Conservation (phyloP, 2,329 filamentous ascomycete species). For the Massarina eburnea region DNA sequence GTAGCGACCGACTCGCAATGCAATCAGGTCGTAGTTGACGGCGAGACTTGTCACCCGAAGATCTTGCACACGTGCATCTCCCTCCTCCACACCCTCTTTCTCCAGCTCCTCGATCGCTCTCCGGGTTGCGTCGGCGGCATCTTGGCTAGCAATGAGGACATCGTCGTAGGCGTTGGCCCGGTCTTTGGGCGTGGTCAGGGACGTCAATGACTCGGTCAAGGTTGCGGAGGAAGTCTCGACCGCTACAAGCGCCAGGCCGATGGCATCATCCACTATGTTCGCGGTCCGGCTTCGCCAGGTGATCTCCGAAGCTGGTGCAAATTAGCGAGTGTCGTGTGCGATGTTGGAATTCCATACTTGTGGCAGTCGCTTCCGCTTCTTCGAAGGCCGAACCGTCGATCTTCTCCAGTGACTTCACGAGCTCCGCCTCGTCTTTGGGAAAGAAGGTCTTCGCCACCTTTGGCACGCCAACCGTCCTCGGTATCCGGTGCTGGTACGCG, state of each 20-base stretch:
- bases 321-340: neutral
- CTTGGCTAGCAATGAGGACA: constrained; percentile 85
- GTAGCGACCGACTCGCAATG: constrained; percentile 93
- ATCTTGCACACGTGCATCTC: constrained; percentile 86
- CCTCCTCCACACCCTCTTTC: constrained; percentile 78
- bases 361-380: constrained; percentile 53
- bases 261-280: constrained; percentile 87
- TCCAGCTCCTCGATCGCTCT: constrained; percentile 88
- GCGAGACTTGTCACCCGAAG: constrained; percentile 90
- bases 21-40: constrained; percentile 90
- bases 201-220: constrained; percentile 47
- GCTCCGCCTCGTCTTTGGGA: constrained; percentile 61
- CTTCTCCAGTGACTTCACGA: constrained; percentile 69
- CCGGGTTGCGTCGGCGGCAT: constrained; percentile 91
- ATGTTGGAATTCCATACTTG: constrained; percentile 44
- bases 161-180: constrained; percentile 87
- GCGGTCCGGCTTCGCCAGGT: constrained; percentile 85
- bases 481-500: constrained; percentile 86
- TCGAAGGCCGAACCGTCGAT: constrained; percentile 59
- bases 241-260: constrained; percentile 78
- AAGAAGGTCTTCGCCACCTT: constrained; percentile 80
- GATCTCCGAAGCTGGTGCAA: constrained; percentile 58
- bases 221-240: constrained; percentile 60
- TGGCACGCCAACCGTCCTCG: constrained; percentile 79
- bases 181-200: constrained; percentile 58